A percentile compares a stretch with the other conserved stretches of the same genome.
phyloP scores from a whole-genome alignment of 2,329 filamentous ascomycete species.

The Fusarium lyarnte region DNA sequence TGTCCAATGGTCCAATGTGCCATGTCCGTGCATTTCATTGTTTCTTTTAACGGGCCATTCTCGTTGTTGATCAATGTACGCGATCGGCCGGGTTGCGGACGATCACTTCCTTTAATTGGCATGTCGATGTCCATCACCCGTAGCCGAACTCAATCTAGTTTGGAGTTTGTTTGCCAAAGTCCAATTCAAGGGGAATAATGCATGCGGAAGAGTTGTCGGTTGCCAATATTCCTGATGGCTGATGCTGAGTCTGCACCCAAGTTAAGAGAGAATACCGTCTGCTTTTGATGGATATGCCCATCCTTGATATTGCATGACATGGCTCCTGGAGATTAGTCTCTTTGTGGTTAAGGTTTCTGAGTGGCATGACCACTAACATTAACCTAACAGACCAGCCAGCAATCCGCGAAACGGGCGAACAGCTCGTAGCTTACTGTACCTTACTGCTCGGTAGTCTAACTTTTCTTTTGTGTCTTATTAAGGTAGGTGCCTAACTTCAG shows the following conservation, averaged over 20 bases:
- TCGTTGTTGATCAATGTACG: constrained; percentile 22
- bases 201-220: not conserved
- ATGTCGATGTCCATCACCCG: constrained; percentile 26
- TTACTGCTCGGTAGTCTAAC: not conserved
- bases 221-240: not conserved
- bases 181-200: not conserved
- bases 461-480: not conserved
- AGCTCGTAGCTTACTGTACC: not conserved
- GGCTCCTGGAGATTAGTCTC: not conserved
- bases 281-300: not conserved
- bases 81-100: constrained; percentile 15
- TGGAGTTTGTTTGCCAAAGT: constrained; percentile 10
- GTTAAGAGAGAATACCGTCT: not conserved
- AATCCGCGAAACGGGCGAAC: constrained; percentile 1
- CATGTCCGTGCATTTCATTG: constrained; percentile 19
- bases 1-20: not conserved
- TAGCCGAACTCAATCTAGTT: constrained; percentile 19
- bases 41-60: not conserved
- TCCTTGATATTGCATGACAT: constrained; percentile 6
- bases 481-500: not conserved
- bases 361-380: not conserved
- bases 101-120: constrained; percentile 24
- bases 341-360: not conserved
- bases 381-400: not conserved
- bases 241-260: not conserved